phyloP scores from a whole-genome alignment of 1,139 yeast species.

The Taphrina flavorubra region DNA sequence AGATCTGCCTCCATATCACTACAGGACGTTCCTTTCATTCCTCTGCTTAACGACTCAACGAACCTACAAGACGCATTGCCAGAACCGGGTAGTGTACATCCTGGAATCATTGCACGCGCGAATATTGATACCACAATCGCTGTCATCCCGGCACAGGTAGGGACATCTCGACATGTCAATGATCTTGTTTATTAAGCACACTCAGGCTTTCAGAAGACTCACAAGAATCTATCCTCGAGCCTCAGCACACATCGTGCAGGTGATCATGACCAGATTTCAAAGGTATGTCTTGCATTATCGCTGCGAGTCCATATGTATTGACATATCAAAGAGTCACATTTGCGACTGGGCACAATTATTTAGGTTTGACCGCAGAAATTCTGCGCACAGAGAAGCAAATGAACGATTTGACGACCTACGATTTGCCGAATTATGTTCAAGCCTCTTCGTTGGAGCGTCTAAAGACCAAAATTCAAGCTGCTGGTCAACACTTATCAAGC shows the following conservation, averaged over 20 bases:
- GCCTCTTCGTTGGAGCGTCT: constrained; percentile 50
- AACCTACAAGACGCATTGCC: background rate
- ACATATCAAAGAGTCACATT: constrained; percentile 65
- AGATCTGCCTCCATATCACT: background rate
- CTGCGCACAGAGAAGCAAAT: constrained; percentile 74
- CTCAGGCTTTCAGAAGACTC: constrained; percentile 69
- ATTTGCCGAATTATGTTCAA: constrained; percentile 63
- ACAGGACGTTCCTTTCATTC: constrained; percentile 31
- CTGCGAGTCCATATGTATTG: background rate
- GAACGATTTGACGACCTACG: constrained; percentile 59
- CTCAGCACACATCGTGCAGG: constrained; percentile 91
- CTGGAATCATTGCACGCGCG: constrained; percentile 65
- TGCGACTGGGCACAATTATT: constrained; percentile 83
- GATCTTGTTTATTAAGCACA: background rate
- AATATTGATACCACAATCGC: constrained; percentile 80
- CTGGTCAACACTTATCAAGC: background rate
- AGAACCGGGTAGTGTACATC: constrained; percentile 36
- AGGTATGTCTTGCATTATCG: constrained; percentile 51
- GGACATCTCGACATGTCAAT: background rate
- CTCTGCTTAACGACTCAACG: constrained; percentile 25
- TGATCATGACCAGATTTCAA: constrained; percentile 82
- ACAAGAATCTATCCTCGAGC: constrained; percentile 82
- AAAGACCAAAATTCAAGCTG: constrained; percentile 13
- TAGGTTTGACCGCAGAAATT: constrained; percentile 83
- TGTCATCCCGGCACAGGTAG: constrained; percentile 72